Base-by-base conservation (phyloP, 306 rosid species). In the Malus sieversii region DNA sequence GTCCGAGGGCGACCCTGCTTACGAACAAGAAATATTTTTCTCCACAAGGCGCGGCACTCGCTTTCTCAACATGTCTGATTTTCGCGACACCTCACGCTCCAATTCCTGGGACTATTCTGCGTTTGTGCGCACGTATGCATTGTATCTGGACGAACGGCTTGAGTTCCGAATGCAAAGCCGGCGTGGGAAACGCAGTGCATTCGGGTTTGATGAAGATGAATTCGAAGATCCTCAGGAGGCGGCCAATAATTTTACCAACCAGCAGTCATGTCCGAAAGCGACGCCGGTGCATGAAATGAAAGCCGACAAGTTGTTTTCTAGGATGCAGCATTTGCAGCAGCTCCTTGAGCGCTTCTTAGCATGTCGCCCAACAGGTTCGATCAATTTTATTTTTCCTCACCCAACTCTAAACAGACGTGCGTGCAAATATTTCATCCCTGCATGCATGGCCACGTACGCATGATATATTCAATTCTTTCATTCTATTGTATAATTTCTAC, bases 1-100 rank as follows among this genome's bases (percentile, higher is more conserved):
- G 2, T 46, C 81, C 4, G 98, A 95, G 30, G 98, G 98, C 1
- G 98, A 95, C 75, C 98, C 97, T 0, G 98, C 98, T 0, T 95
- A 92, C n/a, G 98, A 95, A 75, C 97, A 92, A 38, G 99, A 95
- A 67, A 88, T 95, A 18, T 95, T 92, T 81, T 95, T 95, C 72
- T 89, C 99, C 8, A 95, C 99, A 1, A 80, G 99, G 10, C 90
- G 92, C 0, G 99, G 99, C 2, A 95, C 97, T 20, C 87, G 99
- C 22, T 83, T 95, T 58, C 89, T 95, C 45, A 95, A 95, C 87
- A 80, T 95, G 96, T 89, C 97, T 4, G 97, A 95, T 82, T 95
- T 95, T 64, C 81, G 92, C 0, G 97, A 96, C 80, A 53, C 55
- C 29, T 77, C 89, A 0, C 76, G 78, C 10, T 68, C 91, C 0